phyloP scores from a whole-genome alignment of 2,329 filamentous ascomycete species.

The Penicillium verrucosum region DNA sequence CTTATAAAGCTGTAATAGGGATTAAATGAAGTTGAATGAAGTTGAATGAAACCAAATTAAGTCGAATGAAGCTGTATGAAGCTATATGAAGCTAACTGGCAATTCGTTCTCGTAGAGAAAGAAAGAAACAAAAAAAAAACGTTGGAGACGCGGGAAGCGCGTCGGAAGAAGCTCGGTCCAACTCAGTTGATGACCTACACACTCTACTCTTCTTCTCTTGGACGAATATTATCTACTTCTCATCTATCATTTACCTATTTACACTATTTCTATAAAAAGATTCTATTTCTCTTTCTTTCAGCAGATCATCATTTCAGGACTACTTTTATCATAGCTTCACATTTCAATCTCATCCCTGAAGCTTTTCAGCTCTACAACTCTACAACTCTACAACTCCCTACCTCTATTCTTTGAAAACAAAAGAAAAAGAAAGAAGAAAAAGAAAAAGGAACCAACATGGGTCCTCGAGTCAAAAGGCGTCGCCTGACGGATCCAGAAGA shows the following conservation, averaged over 20 bases:
- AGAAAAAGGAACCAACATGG: slow-evolving; percentile 23
- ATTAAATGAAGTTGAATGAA: not conserved
- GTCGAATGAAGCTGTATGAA: not conserved
- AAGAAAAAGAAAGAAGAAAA: too few species aligned
- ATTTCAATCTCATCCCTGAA: slow-evolving; percentile 1
- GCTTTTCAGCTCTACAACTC: not conserved
- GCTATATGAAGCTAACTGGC: not conserved
- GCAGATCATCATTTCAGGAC: not conserved
- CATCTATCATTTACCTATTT: not conserved
- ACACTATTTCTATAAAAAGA: not conserved
- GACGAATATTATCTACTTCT: too few species aligned
- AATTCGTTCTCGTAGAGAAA: not conserved
- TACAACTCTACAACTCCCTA: not conserved
- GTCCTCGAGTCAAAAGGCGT: slow-evolving; percentile 28
- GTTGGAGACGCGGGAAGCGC: slow-evolving; percentile 27
- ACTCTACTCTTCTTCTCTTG: not conserved
- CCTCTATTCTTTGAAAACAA: not conserved
- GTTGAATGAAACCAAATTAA: not conserved
- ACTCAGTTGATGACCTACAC: slow-evolving; percentile 15
- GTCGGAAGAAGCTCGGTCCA: slow-evolving; percentile 25
- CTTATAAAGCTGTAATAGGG: not conserved
- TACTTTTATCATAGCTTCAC: not conserved
- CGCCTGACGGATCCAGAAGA: slow-evolving; percentile 24
- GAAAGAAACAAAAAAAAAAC: slow-evolving; percentile 21
- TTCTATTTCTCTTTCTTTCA: not conserved